Base-by-base conservation (phyloP, 495 filamentous ascomycete species). In the Penicillium lagena region DNA sequence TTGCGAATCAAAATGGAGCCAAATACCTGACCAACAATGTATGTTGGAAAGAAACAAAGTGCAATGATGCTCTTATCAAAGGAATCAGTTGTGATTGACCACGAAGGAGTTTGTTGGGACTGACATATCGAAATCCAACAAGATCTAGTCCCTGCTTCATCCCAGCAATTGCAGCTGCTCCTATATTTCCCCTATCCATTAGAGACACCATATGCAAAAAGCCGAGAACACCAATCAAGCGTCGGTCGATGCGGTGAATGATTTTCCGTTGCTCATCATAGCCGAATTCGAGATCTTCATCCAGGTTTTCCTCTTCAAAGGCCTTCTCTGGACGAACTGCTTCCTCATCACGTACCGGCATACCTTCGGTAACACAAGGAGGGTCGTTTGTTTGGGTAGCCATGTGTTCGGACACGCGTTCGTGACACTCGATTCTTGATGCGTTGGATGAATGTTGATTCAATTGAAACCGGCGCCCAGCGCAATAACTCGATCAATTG, bases 41-140 rank as follows among this genome's bases (percentile, higher is more conserved):
- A 58, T 6, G 55, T 47, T 1, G 55, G 50, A 31, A 58, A 58
- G 37, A 58, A 58, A 7, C 45, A 31, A 9, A 58, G 47, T n/a
- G 51, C 55, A 35, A 58, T 54, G 1, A 32, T 46, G 29, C 38
- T 58, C 50, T 54, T 40, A 12, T 29, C 29, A 41, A 6, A 34
- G 12, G 12, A 14, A 2, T 22, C 12, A 9, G 27, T 2, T 22
- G 22, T 22, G 22, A 22, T 22, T 22, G 4, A 6, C 22, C 22
- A 22, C 22, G 6, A 22, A 3, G 22, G 22, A 22, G 22, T 22
- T 22, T 22, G 22, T 4, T 22, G 22, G 4, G 29, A 14, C 55
- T 17, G 28, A 54, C 55, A 42, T 58, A 58, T 54, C 39, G 45
- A 17, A 37, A 51, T 2, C 55, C 55, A 22, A 44, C 29, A 22